These are phyloP conservation scores for Boletellus emodensis DNA, from an alignment of 768 basidiomycete genomes.

Conservation along the genomic window DNA sequence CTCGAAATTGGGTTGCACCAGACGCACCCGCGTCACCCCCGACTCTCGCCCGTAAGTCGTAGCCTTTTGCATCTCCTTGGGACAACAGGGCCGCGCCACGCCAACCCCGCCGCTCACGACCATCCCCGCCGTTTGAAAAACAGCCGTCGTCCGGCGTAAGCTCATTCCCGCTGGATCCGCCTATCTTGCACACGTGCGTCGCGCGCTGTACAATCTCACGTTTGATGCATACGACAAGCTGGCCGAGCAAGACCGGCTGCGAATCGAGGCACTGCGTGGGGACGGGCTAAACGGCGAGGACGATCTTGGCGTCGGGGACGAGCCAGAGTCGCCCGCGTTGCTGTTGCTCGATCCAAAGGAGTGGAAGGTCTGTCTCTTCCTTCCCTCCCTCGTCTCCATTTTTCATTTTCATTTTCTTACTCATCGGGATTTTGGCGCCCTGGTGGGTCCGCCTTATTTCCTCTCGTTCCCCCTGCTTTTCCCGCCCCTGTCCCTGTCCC, in stretches of 20 bases:
- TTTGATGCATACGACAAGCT: slow-evolving; percentile 82
- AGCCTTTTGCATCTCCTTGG: not conserved
- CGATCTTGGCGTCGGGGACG: slow-evolving; percentile 91
- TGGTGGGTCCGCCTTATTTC: not conserved
- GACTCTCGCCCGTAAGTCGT: slow-evolving; percentile 26
- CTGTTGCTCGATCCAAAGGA: slow-evolving; percentile 89
- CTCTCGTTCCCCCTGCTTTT: too few species aligned
- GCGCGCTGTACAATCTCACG: slow-evolving; percentile 69
- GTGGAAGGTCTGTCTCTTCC: slow-evolving; percentile 74
- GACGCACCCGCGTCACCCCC: slow-evolving; percentile 4
- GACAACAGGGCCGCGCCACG: too few species aligned
- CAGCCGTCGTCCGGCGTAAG: slow-evolving; percentile 38
- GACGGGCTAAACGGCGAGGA: slow-evolving; percentile 55
- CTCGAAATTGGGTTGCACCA: slow-evolving; percentile 21
- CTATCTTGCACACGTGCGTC: slow-evolving; percentile 77
- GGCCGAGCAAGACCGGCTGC: slow-evolving; percentile 50
- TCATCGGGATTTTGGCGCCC: not conserved
- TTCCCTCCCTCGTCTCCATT: not conserved
- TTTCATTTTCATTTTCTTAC: not conserved
- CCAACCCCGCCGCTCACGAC: too few species aligned
- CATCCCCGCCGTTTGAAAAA: not conserved
- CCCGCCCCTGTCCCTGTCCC: not conserved
- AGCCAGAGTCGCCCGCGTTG: slow-evolving; percentile 71
- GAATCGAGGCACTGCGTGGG: slow-evolving; percentile 46
- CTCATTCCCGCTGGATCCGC: slow-evolving; percentile 86